Percentiles rank a stretch among this genome's conserved stretches.
Conservation (phyloP, 306 rosid genomes). For the Geum urbanum region DNA sequence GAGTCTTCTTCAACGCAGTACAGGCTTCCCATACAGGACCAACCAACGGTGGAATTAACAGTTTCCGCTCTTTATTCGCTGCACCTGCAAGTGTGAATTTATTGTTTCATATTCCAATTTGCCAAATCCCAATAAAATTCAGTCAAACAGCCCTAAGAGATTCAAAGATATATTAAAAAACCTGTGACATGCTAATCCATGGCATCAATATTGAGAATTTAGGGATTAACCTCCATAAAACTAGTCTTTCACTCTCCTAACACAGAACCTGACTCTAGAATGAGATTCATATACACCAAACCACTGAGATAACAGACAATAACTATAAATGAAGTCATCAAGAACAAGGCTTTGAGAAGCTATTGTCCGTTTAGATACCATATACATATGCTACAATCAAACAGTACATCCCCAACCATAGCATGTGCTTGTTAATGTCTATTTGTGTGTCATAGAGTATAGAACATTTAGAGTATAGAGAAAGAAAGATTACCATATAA, state of each 20-base stretch:
- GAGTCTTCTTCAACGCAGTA: constrained; percentile 70
- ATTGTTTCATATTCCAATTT: background rate
- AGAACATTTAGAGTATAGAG: too few relatives aligned
- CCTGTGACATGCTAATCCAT: background rate
- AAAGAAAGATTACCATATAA: constrained; percentile 49
- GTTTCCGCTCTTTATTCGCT: constrained; percentile 35
- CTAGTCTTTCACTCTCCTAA: background rate
- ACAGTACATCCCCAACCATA: background rate
- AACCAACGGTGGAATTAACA: constrained; percentile 57
- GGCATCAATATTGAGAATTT: background rate
- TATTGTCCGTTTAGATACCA: background rate
- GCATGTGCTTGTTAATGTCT: background rate
- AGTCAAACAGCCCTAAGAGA: too few relatives aligned
- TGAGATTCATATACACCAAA: background rate
- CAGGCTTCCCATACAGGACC: constrained; percentile 90
- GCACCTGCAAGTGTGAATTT: constrained; percentile 46
- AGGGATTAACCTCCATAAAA: too few relatives aligned
- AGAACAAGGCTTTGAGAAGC: background rate
- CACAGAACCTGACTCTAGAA: constrained; percentile 6
- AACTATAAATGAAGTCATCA: background rate
- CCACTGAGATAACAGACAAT: background rate
- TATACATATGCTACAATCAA: background rate
- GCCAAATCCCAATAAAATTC: background rate
- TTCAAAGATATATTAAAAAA: background rate
- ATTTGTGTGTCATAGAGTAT: too few relatives aligned